Evolutionary conservation across 371 early-diverging fungal genomes (phyloP), one percentile per base, ranked within the genome.

Genomic region (Haplosporangium sp.): DNA sequence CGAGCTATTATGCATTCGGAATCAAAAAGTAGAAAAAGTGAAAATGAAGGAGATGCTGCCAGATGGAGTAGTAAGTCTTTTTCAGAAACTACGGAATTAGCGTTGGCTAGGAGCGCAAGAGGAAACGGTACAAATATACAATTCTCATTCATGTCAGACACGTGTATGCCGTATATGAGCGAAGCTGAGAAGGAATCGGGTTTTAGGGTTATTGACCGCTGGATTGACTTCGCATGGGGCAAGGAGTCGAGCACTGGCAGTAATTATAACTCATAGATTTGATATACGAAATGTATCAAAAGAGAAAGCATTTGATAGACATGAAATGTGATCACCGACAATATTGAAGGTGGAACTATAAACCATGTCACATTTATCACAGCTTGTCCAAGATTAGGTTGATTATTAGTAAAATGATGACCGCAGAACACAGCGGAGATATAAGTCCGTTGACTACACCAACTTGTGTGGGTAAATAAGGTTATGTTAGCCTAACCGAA

Each of bases 161-260:
- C 74, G 4, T 78, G 78, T 55, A 17, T 69, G 11, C 66, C 69
- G 5, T 45, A 69, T 42, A 78, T 78, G 78, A 53, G 53, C 0
- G 74, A 69, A 40, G 39, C 11, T 2, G 74, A 78, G 47, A 78
- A 63, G 64, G 67, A 69, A 53, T 55, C 47, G 13, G 78, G 78
- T 0, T 63, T 63, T 45, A 39, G 56, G 13, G 67, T 67, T 2
- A 53, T 78, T 35, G 78, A 73, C 34, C 65, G 59, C 15, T 78
- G 78, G 78, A 67, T 78, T 39, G 74, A 78, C 38, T 78, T 78
- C 61, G 78, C 78, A 4, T 73, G 70, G 69, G 78, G 74, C 9
- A 62, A 65, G 27, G 71, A 65, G 48, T 58, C 37, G 7, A 55
- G 34, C 56, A 50, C 13, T 15, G 17, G 50, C 50, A 27, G 27